Evolutionary conservation across 306 rosid species (phyloP), one percentile per base, ranked within the genome.

Genomic region (Astragalus membranaceus): DNA sequence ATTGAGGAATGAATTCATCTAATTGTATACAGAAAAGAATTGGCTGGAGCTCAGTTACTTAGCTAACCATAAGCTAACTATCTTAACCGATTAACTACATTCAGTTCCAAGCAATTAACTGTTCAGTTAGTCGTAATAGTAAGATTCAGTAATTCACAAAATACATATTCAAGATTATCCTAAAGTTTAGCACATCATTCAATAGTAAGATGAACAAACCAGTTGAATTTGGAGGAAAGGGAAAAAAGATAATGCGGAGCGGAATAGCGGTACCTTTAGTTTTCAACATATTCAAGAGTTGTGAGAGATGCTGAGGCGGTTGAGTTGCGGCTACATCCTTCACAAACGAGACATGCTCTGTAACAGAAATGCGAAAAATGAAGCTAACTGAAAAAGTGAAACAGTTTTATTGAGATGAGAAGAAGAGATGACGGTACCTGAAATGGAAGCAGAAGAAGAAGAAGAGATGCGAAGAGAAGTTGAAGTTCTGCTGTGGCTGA

Each of bases 331-430:
- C 97, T 4, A 93, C 85, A 44, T 85, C 98, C 81, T 93, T 93
- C 39, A 93, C 79, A 80, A 93, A 93, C 20, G 90, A 79, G 15
- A 82, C 82, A 78, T 93, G 98, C 48, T 88, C 97, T 92, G 87
- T 74, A 82, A 56, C 13, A 33, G 43, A 3, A 33, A 16, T 36
- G 15, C 7, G 10, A 47, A 5, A 13, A 26, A n/a, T 32, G 48
- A 61, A 30, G 15, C 26, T 9, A 29, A 30, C 10, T 10, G n/a
- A 30, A 69, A 61, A 48, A 56, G 32, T 4, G 1, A 10, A 56
- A 56, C 11, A 20, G 65, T 46, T 44, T 5, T 12, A 46, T 32
- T 13, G 32, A 68, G 46, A 13, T 33, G 32, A 47, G 73, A 4
- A 75, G 55, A 14, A n/a, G 57, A 37, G 5, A 37, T 55, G 7